Base-by-base conservation (phyloP, 192 early-diverging fungal species). In the Coemansia erecta region DNA sequence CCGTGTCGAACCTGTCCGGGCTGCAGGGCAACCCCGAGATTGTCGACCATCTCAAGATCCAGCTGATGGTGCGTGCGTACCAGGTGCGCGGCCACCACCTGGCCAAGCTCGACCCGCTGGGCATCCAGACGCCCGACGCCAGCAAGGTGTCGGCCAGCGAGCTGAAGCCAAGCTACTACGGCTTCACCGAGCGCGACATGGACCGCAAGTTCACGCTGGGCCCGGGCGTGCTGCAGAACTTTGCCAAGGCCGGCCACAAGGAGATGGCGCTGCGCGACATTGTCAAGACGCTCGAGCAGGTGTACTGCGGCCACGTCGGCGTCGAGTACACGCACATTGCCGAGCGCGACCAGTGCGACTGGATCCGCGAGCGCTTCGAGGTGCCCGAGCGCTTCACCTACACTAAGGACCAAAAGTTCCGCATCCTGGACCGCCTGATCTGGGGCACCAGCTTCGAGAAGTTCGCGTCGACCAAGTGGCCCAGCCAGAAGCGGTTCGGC, bases 321-420 rank as follows among this genome's bases (percentile, higher is more conserved):
- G 84, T 97, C 60, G 97, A 99, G 79, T 99, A 97, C 82, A 94
- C 93, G 56, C 97, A 99, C 81, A 99, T 99, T 72, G 89, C 92
- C 49, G 95, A 97, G 81, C 90, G 94, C 64, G 85, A 79, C 31
- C 89, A 92, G 72, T 97, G 94, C 81, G 94, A 99, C 83, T 99
- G 97, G 97, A 90, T 99, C 67, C 85, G 94, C 40, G 77, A 86
- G 60, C 87, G 88, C 47, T 83, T 99, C 62, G 97, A 99, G 82
- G 90, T 91, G 42, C 95, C 94, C 42, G 64, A 84, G 69, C 92
- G 92, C 51, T 94, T 90, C 85, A 76, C 83, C 60, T 99, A 94
- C 83, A 81, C 86, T 49, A 91, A 85, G 54, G 94, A 92, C 46
- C 85, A 98, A 66, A 97, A 97, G 84, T 64, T 82, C 14, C 84